Evolutionary conservation across 2,329 filamentous ascomycete species (phyloP).

Genomic region (Epichloe typhina): DNA sequence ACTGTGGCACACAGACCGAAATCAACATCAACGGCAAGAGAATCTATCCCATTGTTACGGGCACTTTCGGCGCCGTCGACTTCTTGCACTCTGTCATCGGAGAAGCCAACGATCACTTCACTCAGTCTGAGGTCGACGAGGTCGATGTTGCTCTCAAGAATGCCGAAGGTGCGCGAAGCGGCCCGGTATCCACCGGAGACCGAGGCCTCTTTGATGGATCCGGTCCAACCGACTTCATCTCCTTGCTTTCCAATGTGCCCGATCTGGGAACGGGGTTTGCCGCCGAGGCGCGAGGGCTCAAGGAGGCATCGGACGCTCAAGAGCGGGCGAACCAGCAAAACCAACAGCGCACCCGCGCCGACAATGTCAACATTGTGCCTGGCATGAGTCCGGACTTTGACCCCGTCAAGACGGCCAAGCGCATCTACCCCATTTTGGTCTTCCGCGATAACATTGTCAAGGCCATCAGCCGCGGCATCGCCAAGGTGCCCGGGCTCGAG

Average conservation of each 20-base stretch:
- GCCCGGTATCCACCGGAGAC: conserved; percentile 19
- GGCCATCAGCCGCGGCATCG: conserved; percentile 69
- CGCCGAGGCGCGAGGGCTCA: conserved; percentile 49
- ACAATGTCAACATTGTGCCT: conserved; percentile 48
- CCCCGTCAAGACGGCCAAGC: conserved; percentile 57
- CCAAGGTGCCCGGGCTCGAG: conserved; percentile 86
- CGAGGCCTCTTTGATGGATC: conserved; percentile 31
- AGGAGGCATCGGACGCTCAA: conserved; percentile 48
- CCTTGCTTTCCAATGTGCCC: conserved; percentile 64
- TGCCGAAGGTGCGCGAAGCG: conserved; percentile 39
- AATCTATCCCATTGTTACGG: conserved; percentile 64
- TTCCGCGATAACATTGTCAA: conserved; percentile 93
- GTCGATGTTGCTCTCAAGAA: conserved; percentile 62
- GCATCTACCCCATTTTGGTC: conserved; percentile 89
- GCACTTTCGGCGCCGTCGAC: conserved; percentile 65
- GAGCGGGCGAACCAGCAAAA: conserved; percentile 46
- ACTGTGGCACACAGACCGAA: conserved; percentile 54
- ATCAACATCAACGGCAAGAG: conserved; percentile 49
- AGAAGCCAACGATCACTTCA: conserved; percentile 73
- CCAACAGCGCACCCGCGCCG: conserved; percentile 20
- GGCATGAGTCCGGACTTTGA: conserved; percentile 68
- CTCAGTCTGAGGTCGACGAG: conserved; percentile 73
- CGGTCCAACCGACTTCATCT: conserved; percentile 48
- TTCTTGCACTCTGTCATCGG: conserved; percentile 69
- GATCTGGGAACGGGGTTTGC: conserved; percentile 53